Evolutionary conservation across 2,329 filamentous ascomycete species (phyloP).

Genomic region (Neonectria ditissima): DNA sequence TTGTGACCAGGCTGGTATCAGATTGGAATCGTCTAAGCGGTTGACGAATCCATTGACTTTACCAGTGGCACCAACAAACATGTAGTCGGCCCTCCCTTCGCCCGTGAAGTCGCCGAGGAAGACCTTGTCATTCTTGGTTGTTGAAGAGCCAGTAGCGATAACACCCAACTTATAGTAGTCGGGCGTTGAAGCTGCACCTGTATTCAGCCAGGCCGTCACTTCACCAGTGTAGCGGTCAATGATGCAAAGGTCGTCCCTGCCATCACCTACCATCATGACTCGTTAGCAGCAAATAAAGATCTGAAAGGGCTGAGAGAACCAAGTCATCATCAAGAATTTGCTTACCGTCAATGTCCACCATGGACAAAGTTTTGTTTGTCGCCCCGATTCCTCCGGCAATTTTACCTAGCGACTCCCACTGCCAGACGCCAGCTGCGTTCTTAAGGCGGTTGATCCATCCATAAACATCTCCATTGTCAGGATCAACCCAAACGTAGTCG

Average conservation of each 20-base stretch:
- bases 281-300: no score
- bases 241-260: conserved; percentile 8
- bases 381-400: not conserved
- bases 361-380: not conserved
- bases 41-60: conserved; percentile 11
- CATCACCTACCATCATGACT: conserved; percentile 9
- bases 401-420: not conserved
- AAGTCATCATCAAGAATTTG: not conserved
- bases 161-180: conserved; percentile 7
- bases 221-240: not conserved
- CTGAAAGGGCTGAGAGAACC: no score
- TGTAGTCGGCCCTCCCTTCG: conserved; percentile 14
- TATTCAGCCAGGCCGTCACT: conserved; percentile 6
- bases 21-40: not conserved
- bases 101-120: conserved; percentile 14
- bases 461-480: conserved; percentile 5
- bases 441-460: conserved; percentile 21
- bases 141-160: not conserved
- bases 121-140: not conserved
- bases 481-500: conserved; percentile 17
- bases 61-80: conserved; percentile 1
- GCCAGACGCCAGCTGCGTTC: not conserved
- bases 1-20: not conserved
- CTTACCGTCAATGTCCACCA: not conserved
- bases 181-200: not conserved